Conservation (phyloP, 2,329 filamentous ascomycete genomes). For the Polytolypa hystricis region DNA sequence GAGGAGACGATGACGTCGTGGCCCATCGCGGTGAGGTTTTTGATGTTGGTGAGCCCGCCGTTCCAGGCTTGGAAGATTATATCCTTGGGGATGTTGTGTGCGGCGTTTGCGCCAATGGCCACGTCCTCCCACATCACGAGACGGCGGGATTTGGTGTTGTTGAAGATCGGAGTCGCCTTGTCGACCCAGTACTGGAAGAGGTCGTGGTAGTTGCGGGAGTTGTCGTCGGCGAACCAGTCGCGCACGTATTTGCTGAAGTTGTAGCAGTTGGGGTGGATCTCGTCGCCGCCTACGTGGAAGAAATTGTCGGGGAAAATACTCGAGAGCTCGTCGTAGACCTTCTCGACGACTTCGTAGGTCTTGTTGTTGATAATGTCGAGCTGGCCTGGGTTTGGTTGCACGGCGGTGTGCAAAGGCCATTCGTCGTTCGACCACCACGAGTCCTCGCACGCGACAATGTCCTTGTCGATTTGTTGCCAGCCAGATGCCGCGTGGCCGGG, state of each 20-base stretch:
- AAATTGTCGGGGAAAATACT: slow-evolving; percentile 41
- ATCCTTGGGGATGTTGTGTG: slow-evolving; percentile 38
- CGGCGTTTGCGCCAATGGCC: slow-evolving; percentile 32
- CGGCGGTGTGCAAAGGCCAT: slow-evolving; percentile 44
- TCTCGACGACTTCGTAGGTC: slow-evolving; percentile 43
- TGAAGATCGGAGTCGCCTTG: slow-evolving; percentile 41
- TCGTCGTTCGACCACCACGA: slow-evolving; percentile 52
- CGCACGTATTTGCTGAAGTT: slow-evolving; percentile 43
- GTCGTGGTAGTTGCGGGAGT: slow-evolving; percentile 41
- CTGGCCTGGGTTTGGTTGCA: slow-evolving; percentile 47
- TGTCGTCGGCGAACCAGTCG: slow-evolving; percentile 41
- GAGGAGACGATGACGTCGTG: slow-evolving; percentile 48
- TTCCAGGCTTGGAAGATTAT: slow-evolving; percentile 47
- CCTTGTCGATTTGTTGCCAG: slow-evolving; percentile 46
- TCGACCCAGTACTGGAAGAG: slow-evolving; percentile 46
- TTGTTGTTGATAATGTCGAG: slow-evolving; percentile 46
- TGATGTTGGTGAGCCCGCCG: slow-evolving; percentile 41
- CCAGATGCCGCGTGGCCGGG: slow-evolving; percentile 47
- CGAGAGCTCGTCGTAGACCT: slow-evolving; percentile 45
- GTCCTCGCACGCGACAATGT: slow-evolving; percentile 45
- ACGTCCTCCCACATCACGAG: slow-evolving; percentile 51
- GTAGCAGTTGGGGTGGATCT: slow-evolving; percentile 46
- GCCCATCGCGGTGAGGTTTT: slow-evolving; percentile 39
- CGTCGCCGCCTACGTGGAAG: slow-evolving; percentile 48
- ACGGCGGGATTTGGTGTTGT: slow-evolving; percentile 34